Conservation (phyloP, 2,329 filamentous ascomycete genomes). For the Botrytis squamosa region DNA sequence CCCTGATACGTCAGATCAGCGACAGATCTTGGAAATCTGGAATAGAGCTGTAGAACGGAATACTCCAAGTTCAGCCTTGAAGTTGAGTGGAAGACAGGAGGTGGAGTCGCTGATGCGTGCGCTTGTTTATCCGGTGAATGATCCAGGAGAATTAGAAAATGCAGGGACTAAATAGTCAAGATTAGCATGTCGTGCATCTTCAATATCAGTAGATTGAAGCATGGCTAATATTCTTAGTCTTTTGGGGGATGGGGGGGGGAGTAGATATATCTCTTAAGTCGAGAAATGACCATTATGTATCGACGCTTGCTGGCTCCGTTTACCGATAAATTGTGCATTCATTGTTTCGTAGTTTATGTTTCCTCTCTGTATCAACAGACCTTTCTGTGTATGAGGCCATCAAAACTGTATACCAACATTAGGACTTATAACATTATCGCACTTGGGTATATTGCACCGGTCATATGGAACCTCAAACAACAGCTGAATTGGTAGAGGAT, state of each 20-base stretch:
- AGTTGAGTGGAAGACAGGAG: neutral
- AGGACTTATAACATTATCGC: no score
- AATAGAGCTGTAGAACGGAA: neutral
- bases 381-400: neutral
- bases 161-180: no score
- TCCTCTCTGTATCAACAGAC: neutral
- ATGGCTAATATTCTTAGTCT: no score
- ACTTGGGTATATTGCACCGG: no score
- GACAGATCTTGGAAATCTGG: neutral
- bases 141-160: no score
- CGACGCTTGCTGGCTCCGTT: no score
- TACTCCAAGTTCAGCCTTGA: neutral
- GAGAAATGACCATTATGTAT: neutral
- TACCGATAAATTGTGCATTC: neutral
- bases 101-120: conserved; percentile 11
- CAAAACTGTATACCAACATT: no score
- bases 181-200: neutral
- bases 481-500: no score
- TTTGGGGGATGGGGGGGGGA: neutral
- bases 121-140: neutral
- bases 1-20: neutral
- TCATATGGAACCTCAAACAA: no score
- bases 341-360: neutral
- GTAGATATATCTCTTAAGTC: neutral
- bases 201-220: neutral